These are phyloP conservation scores for Penicillium sp. DNA, from an alignment of 2,329 filamentous ascomycete genomes.

Conservation along the genomic window DNA sequence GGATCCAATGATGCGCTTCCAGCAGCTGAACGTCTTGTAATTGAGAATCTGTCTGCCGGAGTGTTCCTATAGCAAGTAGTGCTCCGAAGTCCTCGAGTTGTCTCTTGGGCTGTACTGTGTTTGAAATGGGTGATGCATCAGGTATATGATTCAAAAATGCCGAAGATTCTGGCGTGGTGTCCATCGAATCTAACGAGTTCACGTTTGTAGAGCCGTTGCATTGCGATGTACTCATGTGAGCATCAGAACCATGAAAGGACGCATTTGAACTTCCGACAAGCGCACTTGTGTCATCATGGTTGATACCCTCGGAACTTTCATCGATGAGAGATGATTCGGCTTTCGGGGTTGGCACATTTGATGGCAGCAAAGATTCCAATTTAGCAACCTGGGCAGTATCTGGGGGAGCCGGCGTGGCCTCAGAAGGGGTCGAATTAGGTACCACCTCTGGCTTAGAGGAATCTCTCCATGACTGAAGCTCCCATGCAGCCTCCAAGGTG, in stretches of 20 bases:
- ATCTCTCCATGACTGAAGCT: not conserved
- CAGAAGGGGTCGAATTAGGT: not conserved
- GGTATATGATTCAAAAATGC: not conserved
- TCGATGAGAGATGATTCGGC: not conserved
- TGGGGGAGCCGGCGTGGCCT: not conserved
- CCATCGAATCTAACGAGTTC: not conserved
- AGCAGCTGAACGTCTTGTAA: slow-evolving; percentile 24
- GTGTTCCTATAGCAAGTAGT: slow-evolving; percentile 7
- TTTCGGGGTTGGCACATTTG: not conserved
- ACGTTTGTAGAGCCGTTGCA: not conserved
- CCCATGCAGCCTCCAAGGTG: not conserved
- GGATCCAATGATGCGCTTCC: slow-evolving; percentile 39
- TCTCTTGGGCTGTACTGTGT: not conserved
- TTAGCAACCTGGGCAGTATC: not conserved
- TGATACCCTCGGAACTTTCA: not conserved
- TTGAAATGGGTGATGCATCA: not conserved
- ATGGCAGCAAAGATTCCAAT: not conserved
- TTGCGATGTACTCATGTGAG: not conserved
- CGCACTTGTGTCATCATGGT: not conserved
- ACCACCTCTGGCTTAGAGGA: not conserved
- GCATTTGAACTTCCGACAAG: not conserved
- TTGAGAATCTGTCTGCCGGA: not conserved
- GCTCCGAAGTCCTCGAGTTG: not conserved
- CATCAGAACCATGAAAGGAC: not conserved
- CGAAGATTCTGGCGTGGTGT: not conserved